A percentile compares a stretch with the other conserved stretches of the same genome.
phyloP scores from a whole-genome alignment of 148 eudicot genomes.

The Cornus kousa region DNA sequence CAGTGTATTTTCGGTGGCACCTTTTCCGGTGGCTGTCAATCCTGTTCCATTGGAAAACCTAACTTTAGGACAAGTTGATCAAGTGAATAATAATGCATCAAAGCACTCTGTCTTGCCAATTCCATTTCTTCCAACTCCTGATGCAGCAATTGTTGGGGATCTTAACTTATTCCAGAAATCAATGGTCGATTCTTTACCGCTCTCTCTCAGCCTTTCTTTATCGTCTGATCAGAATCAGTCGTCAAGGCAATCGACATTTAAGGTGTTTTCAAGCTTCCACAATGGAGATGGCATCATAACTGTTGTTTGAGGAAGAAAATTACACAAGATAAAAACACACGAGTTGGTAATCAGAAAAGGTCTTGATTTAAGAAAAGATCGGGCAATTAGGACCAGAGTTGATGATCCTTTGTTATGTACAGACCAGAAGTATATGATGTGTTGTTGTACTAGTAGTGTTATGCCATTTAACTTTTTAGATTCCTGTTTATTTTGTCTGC shows the following conservation, averaged over 20 bases:
- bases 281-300: slow-evolving; percentile 48
- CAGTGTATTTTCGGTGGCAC: slow-evolving; percentile 3
- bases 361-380: slow-evolving; percentile 6
- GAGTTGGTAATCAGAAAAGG: slow-evolving; percentile 6
- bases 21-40: slow-evolving; percentile 14
- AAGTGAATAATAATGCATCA: slow-evolving; percentile 5
- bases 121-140: slow-evolving; percentile 12
- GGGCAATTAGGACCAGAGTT: slow-evolving; percentile 10
- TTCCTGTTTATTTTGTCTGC: slow-evolving; percentile 18
- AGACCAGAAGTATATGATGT: slow-evolving; percentile 25
- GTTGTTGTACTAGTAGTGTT: slow-evolving; percentile 25
- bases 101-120: slow-evolving; percentile 7
- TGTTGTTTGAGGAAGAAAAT: slow-evolving; percentile 31
- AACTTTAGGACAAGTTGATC: slow-evolving; percentile 12
- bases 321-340: neutral
- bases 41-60: slow-evolving; percentile 20
- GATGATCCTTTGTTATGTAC: slow-evolving; percentile 24
- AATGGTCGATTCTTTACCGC: slow-evolving; percentile 21
- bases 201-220: slow-evolving; percentile 61
- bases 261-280: slow-evolving; percentile 32
- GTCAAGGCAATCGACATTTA: slow-evolving; percentile 29
- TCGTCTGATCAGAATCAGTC: slow-evolving; percentile 34
- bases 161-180: slow-evolving; percentile 29
- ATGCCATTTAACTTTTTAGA: slow-evolving; percentile 10
- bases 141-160: slow-evolving; percentile 27